Percentiles rank a stretch among this genome's conserved stretches.
Evolutionary conservation across 306 rosid genomes (phyloP).

Genomic region (Ziziphus jujuba): DNA sequence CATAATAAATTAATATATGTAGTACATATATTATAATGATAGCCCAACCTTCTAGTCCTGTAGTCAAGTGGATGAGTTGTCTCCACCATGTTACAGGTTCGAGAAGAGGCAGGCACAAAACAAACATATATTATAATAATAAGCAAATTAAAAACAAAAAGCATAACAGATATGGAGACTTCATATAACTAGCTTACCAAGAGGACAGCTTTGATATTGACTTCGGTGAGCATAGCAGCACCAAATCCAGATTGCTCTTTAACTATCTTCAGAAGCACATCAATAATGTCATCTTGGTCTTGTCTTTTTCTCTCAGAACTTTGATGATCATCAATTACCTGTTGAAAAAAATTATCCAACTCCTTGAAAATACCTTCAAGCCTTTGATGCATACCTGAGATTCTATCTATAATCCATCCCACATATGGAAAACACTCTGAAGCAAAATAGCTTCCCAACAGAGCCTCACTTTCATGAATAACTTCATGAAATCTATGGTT

Average conservation of each 20-base stretch:
- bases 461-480: constrained; percentile 35
- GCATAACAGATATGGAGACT: no score
- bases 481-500: constrained; percentile 34
- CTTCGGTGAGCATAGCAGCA: not conserved
- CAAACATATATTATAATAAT: no score
- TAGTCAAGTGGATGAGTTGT: no score
- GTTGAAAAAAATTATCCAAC: constrained; percentile 43
- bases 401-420: constrained; percentile 54
- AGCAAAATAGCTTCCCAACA: constrained; percentile 26
- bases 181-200: constrained; percentile 18
- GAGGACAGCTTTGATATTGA: constrained; percentile 40
- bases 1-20: no score
- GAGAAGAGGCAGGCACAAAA: no score
- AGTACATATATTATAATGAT: no score
- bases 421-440: constrained; percentile 41
- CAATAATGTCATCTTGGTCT: constrained; percentile 26
- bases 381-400: constrained; percentile 26
- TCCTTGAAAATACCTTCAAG: constrained; percentile 33
- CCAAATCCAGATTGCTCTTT: not conserved
- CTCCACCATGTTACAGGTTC: no score
- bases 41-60: no score
- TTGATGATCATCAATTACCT: constrained; percentile 32
- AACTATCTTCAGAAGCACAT: constrained; percentile 19
- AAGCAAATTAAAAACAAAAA: no score
- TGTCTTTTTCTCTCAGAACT: not conserved